Evolutionary conservation across 345 rosid species (phyloP), one percentile per base, ranked within the genome.

Genomic region (Clarkia xantiana): DNA sequence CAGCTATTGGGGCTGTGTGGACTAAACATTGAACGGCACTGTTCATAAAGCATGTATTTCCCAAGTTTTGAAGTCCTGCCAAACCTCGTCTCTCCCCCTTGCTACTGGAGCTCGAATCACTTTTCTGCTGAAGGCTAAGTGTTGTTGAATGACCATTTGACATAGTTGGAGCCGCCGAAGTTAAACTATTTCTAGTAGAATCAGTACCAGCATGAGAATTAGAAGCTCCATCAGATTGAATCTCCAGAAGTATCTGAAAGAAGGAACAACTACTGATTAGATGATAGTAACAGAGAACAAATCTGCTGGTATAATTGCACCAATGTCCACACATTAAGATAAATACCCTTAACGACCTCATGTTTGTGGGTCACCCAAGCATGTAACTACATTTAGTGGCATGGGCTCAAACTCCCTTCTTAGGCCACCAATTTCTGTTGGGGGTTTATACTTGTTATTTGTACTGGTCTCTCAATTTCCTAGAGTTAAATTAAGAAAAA

Each of bases 21-120:
- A 76, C 89, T 55, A 90, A 71, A 80, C 97, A 90, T 52, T 90
- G 96, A 56, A 90, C 60, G 62, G 94, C 75, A 65, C 95, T 83
- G 60, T 86, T 86, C 97, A 90, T 86, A 66, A 90, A 90, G 65
- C 97, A 90, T 55, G 95, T 90, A 56, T 90, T 90, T 53, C 97
- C 97, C 67, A 90, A 68, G 64, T 90, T 90, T 58, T 86, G 95
- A 66, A 90, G 67, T 56, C 97, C 97, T 58, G 82, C 82, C 64
- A 86, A 67, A 65, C 97, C 97, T 44, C 77, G 78, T 57, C 42
- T 69, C 64, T 80, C 91, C 38, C 59, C 76, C 67, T 68, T 83
- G 67, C 54, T 73, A 44, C 23, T 53, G 58, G 76, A 59, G 62
- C 47, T 66, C 19, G 66, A 53, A 9, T 65, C 60, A 62, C 70